Evolutionary conservation across 139 green algal species (phyloP).

Genomic region (Coelastrella sp.): DNA sequence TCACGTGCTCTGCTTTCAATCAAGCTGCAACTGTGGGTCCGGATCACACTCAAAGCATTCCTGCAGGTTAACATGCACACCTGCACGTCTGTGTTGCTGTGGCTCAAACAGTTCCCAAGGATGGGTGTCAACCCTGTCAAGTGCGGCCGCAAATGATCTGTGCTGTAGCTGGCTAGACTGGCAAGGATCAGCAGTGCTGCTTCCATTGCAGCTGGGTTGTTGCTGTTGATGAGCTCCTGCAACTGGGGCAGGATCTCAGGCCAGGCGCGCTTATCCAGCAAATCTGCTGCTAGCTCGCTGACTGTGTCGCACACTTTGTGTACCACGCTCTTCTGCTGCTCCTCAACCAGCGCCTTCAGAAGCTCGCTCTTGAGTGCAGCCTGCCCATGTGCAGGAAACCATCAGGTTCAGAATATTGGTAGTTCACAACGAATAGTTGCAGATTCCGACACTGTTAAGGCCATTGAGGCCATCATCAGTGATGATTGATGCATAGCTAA

Average conservation of each 20-base stretch:
- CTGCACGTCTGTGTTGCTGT: constrained; percentile 66
- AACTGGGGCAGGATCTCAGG: constrained; percentile 95
- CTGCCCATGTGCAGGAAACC: no score
- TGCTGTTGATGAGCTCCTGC: constrained; percentile 59
- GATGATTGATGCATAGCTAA: no score
- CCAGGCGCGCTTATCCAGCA: constrained; percentile 80
- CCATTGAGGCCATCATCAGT: no score
- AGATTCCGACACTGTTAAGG: no score
- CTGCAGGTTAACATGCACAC: constrained; percentile 58
- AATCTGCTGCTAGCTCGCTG: constrained; percentile 81
- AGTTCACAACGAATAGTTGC: no score
- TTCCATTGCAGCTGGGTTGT: constrained; percentile 58
- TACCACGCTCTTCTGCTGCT: constrained; percentile 59
- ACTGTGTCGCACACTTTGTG: constrained; percentile 77
- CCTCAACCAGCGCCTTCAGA: constrained; percentile 61
- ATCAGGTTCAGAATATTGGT: no score
- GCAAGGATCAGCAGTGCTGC: constrained; percentile 77
- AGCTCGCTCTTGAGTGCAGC: constrained; percentile 72
- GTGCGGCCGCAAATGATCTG: constrained; percentile 72
- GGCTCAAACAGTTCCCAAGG: constrained; percentile 60
- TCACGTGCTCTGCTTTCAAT: no score
- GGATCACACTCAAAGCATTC: no score
- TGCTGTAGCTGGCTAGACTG: constrained; percentile 81
- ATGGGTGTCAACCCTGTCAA: constrained; percentile 69
- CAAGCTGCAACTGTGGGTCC: no score